These are phyloP conservation scores for Aspergillus oerlinghausenensis DNA, from an alignment of 2,329 filamentous ascomycete species.

Conservation along the genomic window DNA sequence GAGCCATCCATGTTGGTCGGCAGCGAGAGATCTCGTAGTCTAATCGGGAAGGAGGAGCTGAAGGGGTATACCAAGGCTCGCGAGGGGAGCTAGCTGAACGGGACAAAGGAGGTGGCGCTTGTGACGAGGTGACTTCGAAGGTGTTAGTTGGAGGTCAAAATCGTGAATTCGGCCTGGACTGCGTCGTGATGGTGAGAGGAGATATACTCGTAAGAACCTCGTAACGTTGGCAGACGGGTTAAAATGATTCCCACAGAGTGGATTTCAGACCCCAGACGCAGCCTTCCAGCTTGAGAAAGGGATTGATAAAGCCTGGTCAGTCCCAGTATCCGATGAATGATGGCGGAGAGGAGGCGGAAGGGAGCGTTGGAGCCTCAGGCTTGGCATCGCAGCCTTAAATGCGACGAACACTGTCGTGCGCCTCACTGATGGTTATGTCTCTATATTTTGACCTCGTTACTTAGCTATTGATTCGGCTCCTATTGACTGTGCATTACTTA, in stretches of 20 bases:
- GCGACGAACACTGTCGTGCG: not conserved
- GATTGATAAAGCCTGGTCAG: not conserved
- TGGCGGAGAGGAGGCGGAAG: slow-evolving; percentile 1
- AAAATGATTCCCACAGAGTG: not conserved
- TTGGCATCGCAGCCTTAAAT: slow-evolving; percentile 7
- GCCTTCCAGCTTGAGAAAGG: not conserved
- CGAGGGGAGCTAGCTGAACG: not conserved
- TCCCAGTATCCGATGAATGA: not conserved
- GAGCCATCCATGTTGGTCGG: slow-evolving; percentile 29
- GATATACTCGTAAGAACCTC: not conserved
- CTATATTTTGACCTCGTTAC: not conserved
- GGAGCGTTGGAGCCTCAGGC: slow-evolving; percentile 10
- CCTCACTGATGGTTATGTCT: not conserved
- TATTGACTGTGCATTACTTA: not conserved
- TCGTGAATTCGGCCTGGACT: not conserved
- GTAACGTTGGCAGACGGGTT: no score
- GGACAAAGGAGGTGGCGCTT: not conserved
- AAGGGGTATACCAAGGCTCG: not conserved
- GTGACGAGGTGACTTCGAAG: not conserved
- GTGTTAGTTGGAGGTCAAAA: not conserved
- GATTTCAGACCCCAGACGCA: not conserved
- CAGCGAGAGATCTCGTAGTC: not conserved
- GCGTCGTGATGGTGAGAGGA: not conserved
- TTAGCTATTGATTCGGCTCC: not conserved
- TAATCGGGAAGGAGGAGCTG: not conserved